A percentile compares a stretch with the other conserved stretches of the same genome.
These are phyloP conservation scores for Candida insectorum DNA, from an alignment of 805 yeast genomes.

Conservation along the genomic window DNA sequence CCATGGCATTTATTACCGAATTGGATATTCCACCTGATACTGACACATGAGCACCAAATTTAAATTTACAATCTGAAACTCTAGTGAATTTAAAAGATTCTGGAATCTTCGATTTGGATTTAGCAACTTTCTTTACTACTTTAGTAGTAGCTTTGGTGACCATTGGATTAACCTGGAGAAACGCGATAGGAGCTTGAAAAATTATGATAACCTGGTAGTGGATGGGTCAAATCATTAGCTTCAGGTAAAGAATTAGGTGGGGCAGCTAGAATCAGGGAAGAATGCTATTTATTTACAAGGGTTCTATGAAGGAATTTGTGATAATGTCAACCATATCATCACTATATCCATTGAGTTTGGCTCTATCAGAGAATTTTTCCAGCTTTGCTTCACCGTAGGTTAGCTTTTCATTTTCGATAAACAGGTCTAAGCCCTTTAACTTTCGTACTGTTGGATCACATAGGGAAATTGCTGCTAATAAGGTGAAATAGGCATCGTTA, in stretches of 20 bases:
- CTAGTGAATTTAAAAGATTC: conserved; percentile 17
- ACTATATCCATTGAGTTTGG: too few relatives aligned
- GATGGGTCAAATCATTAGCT: too few relatives aligned
- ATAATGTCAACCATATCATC: too few relatives aligned
- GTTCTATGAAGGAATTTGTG: too few relatives aligned
- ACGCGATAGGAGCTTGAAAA: too few relatives aligned
- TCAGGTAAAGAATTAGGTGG: too few relatives aligned
- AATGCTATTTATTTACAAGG: too few relatives aligned
- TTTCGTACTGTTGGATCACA: conserved; percentile 45
- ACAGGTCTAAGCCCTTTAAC: conserved; percentile 15
- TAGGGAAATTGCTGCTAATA: conserved; percentile 46
- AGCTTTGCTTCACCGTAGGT: not conserved
- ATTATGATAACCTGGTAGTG: too few relatives aligned
- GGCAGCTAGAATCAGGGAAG: too few relatives aligned
- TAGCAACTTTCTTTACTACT: conserved; percentile 5
- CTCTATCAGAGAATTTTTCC: conserved; percentile 9
- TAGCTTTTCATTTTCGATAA: conserved; percentile 8
- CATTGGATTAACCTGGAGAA: too few relatives aligned
- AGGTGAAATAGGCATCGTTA: conserved; percentile 65
- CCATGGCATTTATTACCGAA: conserved; percentile 51
- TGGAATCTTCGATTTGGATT: not conserved
- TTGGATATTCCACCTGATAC: conserved; percentile 79
- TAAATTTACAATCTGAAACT: conserved; percentile 22
- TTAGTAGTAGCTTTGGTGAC: conserved; percentile 3
- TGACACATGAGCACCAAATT: conserved; percentile 88